Percentiles rank a stretch among this genome's conserved stretches.
phyloP scores from a whole-genome alignment of 1,284 basidiomycete species.

The Tetrapyrgos nigripes region DNA sequence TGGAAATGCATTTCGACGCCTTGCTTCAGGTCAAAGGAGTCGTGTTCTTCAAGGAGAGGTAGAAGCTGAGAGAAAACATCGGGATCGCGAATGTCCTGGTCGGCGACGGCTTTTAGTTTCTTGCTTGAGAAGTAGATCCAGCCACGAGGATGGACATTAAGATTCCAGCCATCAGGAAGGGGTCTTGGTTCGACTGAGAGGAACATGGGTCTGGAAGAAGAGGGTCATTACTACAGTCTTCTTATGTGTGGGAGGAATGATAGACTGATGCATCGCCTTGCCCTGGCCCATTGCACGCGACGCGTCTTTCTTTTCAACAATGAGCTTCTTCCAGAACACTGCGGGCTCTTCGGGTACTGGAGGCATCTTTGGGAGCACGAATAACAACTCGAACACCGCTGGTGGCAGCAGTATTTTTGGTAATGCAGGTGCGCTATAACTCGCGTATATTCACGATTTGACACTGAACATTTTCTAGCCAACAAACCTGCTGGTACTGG shows the following conservation, averaged over 20 bases:
- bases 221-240: not conserved
- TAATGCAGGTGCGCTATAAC: not conserved
- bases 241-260: not conserved
- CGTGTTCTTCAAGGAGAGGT: conserved; percentile 35
- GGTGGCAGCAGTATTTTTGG: conserved; percentile 21
- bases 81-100: conserved; percentile 52
- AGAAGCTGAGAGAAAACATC: conserved; percentile 28
- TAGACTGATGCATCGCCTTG: not conserved
- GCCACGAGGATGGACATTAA: conserved; percentile 47
- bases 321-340: conserved; percentile 1
- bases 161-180: conserved; percentile 28
- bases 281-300: not conserved
- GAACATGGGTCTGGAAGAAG: conserved; percentile 1
- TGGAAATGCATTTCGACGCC: conserved; percentile 49
- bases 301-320: conserved; percentile 1
- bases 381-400: conserved; percentile 17
- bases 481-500: no score
- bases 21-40: conserved; percentile 23
- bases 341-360: conserved; percentile 17
- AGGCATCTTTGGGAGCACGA: conserved; percentile 26
- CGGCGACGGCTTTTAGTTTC: conserved; percentile 44
- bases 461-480: not conserved
- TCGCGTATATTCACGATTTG: not conserved
- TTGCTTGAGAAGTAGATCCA: conserved; percentile 56
- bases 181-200: conserved; percentile 1